These are phyloP conservation scores for Scheffersomyces illinoinensis DNA, from an alignment of 1,139 yeast species.

Conservation along the genomic window DNA sequence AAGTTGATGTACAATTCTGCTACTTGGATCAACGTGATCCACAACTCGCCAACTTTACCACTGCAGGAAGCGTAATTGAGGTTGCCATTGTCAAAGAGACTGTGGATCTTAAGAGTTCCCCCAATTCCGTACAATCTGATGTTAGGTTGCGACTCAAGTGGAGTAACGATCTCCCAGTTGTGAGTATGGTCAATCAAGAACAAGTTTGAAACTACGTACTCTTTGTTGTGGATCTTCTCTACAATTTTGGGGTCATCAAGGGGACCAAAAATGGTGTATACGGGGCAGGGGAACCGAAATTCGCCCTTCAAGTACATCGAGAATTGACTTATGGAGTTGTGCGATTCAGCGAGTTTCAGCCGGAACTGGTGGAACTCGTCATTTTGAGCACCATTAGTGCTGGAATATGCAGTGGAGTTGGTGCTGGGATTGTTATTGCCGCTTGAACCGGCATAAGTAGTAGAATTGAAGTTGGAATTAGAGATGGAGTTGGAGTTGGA, in stretches of 20 bases:
- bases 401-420: conserved; percentile 6
- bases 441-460: conserved; percentile 31
- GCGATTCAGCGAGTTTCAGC: conserved; percentile 28
- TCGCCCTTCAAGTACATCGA: conserved; percentile 52
- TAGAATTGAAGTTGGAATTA: conserved; percentile 7
- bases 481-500: conserved; percentile 17
- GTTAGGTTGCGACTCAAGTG: conserved; percentile 39
- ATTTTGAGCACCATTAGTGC: background rate
- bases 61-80: conserved; percentile 21
- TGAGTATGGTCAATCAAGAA: conserved; percentile 60
- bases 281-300: conserved; percentile 55
- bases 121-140: conserved; percentile 70
- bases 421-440: conserved; percentile 7
- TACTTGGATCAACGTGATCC: conserved; percentile 73
- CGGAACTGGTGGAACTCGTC: conserved; percentile 28
- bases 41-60: conserved; percentile 74
- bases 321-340: conserved; percentile 54
- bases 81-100: conserved; percentile 67
- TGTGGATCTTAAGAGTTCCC: conserved; percentile 67
- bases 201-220: conserved; percentile 55
- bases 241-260: conserved; percentile 72
- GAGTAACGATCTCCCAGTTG: conserved; percentile 38
- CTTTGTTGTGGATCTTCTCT: conserved; percentile 58
- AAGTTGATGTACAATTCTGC: conserved; percentile 49
- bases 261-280: conserved; percentile 75